Evolutionary conservation across 2,329 filamentous ascomycete species (phyloP), one percentile per base, ranked within the genome.

Genomic region (Massarina eburnea): DNA sequence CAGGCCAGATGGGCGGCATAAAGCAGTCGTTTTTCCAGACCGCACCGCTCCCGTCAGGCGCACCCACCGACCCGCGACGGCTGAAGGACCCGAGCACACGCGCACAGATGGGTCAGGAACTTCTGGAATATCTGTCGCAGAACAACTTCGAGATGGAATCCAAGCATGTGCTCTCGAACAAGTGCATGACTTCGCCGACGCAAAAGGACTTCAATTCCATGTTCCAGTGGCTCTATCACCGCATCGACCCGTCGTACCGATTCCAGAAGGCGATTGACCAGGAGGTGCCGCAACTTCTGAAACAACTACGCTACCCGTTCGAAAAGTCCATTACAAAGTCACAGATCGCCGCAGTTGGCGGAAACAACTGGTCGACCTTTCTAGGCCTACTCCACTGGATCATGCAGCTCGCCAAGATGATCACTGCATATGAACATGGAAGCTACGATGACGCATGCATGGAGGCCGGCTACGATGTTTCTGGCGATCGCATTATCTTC

Each of bases 131-230:
- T 66, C 80, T 99, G 65, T 85, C 89, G 1, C 85, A 91, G 46
- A 86, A 96, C 70, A 96, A 96, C 66, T 99, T 97, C 62, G 94
- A 99, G 71, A 84, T 96, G 80, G 91, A 97, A 59, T 96, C 95
- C 85, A 96, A 95, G 73, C 89, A 97, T 68, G 86, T 84, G 1
- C 77, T 99, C n/a, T 89, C 89, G 1, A 86, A 88, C 53, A 96
- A 96, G 61, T 88, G 90, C 6, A 85, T 96, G 66, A 92, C 89
- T 61, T 95, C 89, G 34, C 95, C 94, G 0, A 99, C 92, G 1
- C 92, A 97, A 60, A 99, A 99, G 66, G 94, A 99, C 68, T 99
- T 99, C 75, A 94, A 95, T 64, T 87, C 83, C 71, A 95, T 99
- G 80, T 99, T 99, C 65, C 91, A 97, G 64, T 99, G 92, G 89